Base-by-base conservation (phyloP, 768 basidiomycete species). In the Coprinopsis sp. region DNA sequence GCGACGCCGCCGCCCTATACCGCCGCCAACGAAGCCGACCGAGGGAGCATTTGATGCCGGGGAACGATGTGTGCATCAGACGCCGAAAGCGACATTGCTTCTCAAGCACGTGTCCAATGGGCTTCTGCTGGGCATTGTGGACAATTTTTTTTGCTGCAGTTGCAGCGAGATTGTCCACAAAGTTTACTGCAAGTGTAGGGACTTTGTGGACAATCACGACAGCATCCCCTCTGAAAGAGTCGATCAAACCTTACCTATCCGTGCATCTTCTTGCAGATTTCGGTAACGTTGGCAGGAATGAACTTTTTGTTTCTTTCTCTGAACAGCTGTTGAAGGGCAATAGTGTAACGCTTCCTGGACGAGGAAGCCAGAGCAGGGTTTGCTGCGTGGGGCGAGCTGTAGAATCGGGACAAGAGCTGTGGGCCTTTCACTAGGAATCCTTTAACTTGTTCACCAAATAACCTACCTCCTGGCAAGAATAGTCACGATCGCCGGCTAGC, bases 261-360 rank as follows among this genome's bases (percentile, higher is more conserved):
- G 71, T 96, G 95, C 95, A 99, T 98, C 61, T 90, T 84, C 69
- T 87, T 92, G 79, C 95, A 98, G 53, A 99, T 99, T 61, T 99
- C 95, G 51, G 84, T 82, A 47, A 99, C 78, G 66, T 99, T 99
- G 55, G 93, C 89, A 55, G 98, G 98, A 53, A 97, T 88, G 34
- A 91, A 84, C 69, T 93, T 94, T 70, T 97, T 97, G 72, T 93
- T 94, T 52, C 88, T 95, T 77, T 99, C 96, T 58, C 91, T 79
- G 63, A 87, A 83, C 41, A 97, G 84, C 51, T 89, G 87, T 13
- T 96, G 96, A 12, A 96, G 96, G 1, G 91, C 91, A 55, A 99
- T 95, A 16, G 92, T 97, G 73, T 97, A 96, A 19, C 93, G 87
- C 73, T 93, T 97, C 64, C 86, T 87, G 30, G 84, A 74, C 39